Base-by-base conservation (phyloP, 805 yeast genomes). In the Schizosaccharomyces lindneri region DNA sequence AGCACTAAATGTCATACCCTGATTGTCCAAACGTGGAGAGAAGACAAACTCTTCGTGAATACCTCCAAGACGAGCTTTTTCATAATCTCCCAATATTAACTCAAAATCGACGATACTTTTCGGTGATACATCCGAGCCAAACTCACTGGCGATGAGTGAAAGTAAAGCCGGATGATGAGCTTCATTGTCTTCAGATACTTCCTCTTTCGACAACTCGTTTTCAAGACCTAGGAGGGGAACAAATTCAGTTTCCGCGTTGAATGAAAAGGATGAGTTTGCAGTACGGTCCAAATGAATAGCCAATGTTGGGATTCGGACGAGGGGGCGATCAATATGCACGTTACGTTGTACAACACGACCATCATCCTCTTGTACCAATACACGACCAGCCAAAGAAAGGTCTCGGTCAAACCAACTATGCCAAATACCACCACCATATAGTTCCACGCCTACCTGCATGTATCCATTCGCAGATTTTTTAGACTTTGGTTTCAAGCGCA, bases 331-430 rank as follows among this genome's bases (percentile, higher is more conserved):
- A 64, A 93, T 78, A 72, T 87, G 86, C 63, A 93, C 80, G 64
- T 93, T 75, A 67, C 77, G 81, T 2, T 95, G 79, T 60, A 79
- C 78, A 62, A 73, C 76, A 19, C 61, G 62, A 17, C 65, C 66
- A 3, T 70, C 72, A 19, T 70, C 68, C 43, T 77, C 77, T 51
- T 73, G 76, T 19, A 86, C 84, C 69, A 83, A 83, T 0, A 90
- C 95, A 66, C 97, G 77, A 17, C 98, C 98, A 7, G 97, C 97
- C 63, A 88, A 74, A 48, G 90, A 78, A 66, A 93, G 77, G 70
- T 90, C 97, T 63, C 97, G 81, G 71, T 90, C 98, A 69, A 93
- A 90, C 97, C 97, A 90, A 4, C 95, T 81, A 70, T 87, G 96
- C 81, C 97, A 93, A 62, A 89, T 82, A 61, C 95, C 93, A 43